Base-by-base conservation (phyloP, 2,329 filamentous ascomycete genomes). In the Alternaria sp. region DNA sequence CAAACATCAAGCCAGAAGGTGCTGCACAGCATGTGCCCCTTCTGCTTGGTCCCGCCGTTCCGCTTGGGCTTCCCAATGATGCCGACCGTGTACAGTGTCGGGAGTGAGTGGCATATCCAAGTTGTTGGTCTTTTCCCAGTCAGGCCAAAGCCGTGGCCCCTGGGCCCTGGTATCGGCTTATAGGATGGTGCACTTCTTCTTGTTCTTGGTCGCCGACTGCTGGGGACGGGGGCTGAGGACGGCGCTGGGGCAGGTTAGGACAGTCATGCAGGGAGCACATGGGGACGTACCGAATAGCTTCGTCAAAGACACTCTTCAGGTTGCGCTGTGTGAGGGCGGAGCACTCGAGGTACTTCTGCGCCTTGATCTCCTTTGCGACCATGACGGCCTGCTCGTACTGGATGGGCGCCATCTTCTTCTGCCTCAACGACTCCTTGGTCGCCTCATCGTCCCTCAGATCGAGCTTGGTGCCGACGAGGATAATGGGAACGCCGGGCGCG, bases 261-360 rank as follows among this genome's bases (percentile, higher is more conserved):
- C n/a, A 25, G 40, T 17, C 11, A 28, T 15, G 5, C 47, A 28
- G 6, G 11, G 19, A 3, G 28, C 6, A 12, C 10, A n/a, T 47
- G 19, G 11, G 28, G 23, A 83, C 90, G 74, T 84, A 98, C 96
- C 96, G 91, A 79, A 99, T 99, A 32, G 96, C 96, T 83, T 97
- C 95, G 78, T 99, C 96, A 79, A 99, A 99, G 52, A 99, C 96
- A 76, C 93, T 97, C 90, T 99, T 99, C 74, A 99, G 83, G 81
- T 97, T 97, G 77, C 95, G 87, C 85, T 98, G 96, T 40, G 96
- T 99, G 71, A 99, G 85, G 51, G 96, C 96, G 56, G 96, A 98
- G 84, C 96, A 99, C 83, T 99, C 96, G 45, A 98, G 87, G 83
- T 99, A 99, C 84, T 97, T 98, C 83, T 96, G 92, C 49, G 96